Evolutionary conservation across 345 rosid genomes (phyloP).

Genomic region (Bruguiera sexangula): DNA sequence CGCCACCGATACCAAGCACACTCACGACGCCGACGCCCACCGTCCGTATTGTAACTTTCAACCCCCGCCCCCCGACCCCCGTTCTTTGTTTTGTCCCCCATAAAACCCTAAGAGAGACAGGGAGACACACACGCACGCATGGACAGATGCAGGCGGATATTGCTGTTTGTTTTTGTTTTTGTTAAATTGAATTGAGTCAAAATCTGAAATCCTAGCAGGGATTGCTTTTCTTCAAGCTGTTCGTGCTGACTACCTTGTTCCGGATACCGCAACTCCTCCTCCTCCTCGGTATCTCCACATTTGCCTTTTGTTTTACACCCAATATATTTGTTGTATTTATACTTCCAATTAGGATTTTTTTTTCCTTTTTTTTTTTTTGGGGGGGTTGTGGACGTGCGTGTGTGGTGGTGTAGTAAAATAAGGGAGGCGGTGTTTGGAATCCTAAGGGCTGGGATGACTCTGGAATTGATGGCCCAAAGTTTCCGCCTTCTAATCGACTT

Average conservation of each 20-base stretch:
- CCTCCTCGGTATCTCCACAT: not conserved
- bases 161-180: not conserved
- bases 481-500: conserved; percentile 64
- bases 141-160: no score
- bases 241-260: conserved; percentile 51
- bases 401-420: conserved; percentile 53
- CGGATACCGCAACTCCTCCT: not conserved
- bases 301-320: not conserved
- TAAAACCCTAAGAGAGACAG: no score
- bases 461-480: conserved; percentile 69
- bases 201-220: conserved; percentile 31
- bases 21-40: conserved; percentile 62
- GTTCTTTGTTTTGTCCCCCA: no score
- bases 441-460: conserved; percentile 51
- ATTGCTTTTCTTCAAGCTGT: conserved; percentile 76
- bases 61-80: not conserved
- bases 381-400: not conserved
- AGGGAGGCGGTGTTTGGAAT: conserved; percentile 61
- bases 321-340: no score
- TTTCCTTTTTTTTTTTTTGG: not conserved
- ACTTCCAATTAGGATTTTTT: not conserved
- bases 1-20: conserved; percentile 38
- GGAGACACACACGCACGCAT: no score
- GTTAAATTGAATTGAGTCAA: not conserved
- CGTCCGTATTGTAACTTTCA: conserved; percentile 27